Evolutionary conservation across 2,329 filamentous ascomycete species (phyloP).

Genomic region (Apiospora sp.): DNA sequence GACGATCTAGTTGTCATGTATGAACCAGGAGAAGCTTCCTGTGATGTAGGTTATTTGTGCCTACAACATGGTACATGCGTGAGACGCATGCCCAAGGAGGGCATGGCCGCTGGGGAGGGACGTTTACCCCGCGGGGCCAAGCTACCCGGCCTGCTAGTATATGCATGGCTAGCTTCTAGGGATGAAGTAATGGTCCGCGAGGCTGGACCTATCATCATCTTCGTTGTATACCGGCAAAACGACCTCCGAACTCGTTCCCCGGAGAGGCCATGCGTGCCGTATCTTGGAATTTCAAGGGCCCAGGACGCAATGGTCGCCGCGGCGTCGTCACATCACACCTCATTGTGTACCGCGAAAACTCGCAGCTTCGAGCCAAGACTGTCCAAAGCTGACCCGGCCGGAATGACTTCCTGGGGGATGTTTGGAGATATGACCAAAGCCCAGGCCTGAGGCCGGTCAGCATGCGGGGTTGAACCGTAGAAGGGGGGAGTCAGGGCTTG

Average conservation of each 20-base stretch:
- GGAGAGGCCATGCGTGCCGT: neutral
- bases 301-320: neutral
- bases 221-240: neutral
- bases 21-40: neutral
- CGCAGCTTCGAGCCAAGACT: neutral
- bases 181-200: constrained; percentile 2
- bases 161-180: neutral
- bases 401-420: neutral
- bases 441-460: constrained; percentile 1
- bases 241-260: neutral
- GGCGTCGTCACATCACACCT: constrained; percentile 7
- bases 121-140: constrained; percentile 14
- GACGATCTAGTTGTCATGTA: neutral
- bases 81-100: constrained; percentile 1
- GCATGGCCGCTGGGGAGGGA: neutral
- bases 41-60: neutral
- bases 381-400: constrained; percentile 6
- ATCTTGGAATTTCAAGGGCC: neutral
- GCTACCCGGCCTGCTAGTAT: constrained; percentile 4
- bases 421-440: constrained; percentile 24
- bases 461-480: constrained; percentile 21
- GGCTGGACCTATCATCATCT: neutral
- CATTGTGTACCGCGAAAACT: neutral
- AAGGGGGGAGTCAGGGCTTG: neutral
- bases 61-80: constrained; percentile 1